A percentile compares a stretch with the other conserved stretches of the same genome.
phyloP scores from a whole-genome alignment of 345 rosid genomes.

The Toxicodendron radicans region DNA sequence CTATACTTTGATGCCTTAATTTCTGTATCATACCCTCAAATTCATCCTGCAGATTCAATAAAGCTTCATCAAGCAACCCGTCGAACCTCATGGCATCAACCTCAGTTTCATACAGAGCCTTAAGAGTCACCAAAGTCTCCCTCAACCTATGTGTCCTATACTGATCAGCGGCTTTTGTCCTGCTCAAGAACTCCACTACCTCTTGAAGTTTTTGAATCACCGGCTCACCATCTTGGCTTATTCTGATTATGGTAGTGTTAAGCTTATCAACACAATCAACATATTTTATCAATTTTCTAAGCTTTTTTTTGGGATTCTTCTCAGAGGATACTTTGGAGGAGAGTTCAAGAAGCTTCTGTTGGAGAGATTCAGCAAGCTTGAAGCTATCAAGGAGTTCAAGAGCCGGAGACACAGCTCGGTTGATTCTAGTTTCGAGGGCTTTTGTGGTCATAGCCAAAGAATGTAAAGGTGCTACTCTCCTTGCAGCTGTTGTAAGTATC shows the following conservation, averaged over 20 bases:
- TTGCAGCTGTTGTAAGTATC: slow-evolving; percentile 40
- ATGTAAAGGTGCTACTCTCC: slow-evolving; percentile 52
- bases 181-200: slow-evolving; percentile 74
- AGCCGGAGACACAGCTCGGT: slow-evolving; percentile 55
- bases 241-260: slow-evolving; percentile 35
- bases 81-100: slow-evolving; percentile 65
- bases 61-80: slow-evolving; percentile 64
- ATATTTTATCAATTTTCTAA: slow-evolving; percentile 37
- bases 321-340: slow-evolving; percentile 31
- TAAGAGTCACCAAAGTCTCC: slow-evolving; percentile 58
- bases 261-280: slow-evolving; percentile 50
- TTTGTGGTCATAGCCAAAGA: slow-evolving; percentile 53
- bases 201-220: slow-evolving; percentile 71
- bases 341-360: slow-evolving; percentile 37
- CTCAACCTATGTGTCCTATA: slow-evolving; percentile 44
- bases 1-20: slow-evolving; percentile 41
- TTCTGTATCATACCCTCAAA: slow-evolving; percentile 45
- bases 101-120: slow-evolving; percentile 48
- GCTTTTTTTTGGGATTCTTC: slow-evolving; percentile 32
- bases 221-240: slow-evolving; percentile 48
- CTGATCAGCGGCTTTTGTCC: slow-evolving; percentile 66
- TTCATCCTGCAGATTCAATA: slow-evolving; percentile 61
- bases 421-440: slow-evolving; percentile 64
- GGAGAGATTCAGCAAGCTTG: slow-evolving; percentile 50
- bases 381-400: slow-evolving; percentile 48